A percentile compares a stretch with the other conserved stretches of the same genome.
Conservation (phyloP, 352 stramenopile genomes). For the Aphanomyces euteiches region DNA sequence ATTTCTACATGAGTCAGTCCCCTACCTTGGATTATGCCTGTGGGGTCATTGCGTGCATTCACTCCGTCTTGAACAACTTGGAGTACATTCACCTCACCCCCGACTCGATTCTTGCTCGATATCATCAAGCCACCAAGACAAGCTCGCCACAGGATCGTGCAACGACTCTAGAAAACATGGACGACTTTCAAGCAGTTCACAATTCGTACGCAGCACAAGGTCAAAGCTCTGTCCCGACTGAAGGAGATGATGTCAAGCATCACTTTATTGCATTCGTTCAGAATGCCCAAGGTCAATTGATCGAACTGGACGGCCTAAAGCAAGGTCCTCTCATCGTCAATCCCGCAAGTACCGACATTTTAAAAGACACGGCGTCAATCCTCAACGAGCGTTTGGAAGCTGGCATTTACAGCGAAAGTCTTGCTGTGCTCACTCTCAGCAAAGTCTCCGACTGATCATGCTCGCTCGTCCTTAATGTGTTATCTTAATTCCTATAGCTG, state of each 20-base stretch:
- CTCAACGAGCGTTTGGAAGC: slow-evolving; percentile 15
- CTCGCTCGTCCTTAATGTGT: neutral
- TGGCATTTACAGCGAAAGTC: slow-evolving; percentile 27
- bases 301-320: slow-evolving; percentile 28
- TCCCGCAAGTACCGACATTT: slow-evolving; percentile 6
- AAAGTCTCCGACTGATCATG: slow-evolving; percentile 24
- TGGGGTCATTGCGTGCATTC: slow-evolving; percentile 29
- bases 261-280: slow-evolving; percentile 28
- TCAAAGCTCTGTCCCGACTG: slow-evolving; percentile 3
- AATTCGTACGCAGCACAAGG: slow-evolving; percentile 19
- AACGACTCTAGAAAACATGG: slow-evolving; percentile 25
- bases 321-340: slow-evolving; percentile 21
- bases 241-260: slow-evolving; percentile 28
- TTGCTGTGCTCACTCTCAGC: slow-evolving; percentile 28
- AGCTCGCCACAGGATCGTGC: slow-evolving; percentile 13
- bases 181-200: slow-evolving; percentile 28
- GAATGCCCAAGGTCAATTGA: slow-evolving; percentile 20
- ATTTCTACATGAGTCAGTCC: slow-evolving; percentile 30
- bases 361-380: slow-evolving; percentile 9
- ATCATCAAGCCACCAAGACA: slow-evolving; percentile 13
- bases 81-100: slow-evolving; percentile 3
- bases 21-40: slow-evolving; percentile 29
- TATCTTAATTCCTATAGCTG: no score
- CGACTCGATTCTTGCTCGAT: slow-evolving; percentile 27
- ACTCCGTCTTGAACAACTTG: slow-evolving; percentile 28